phyloP scores from a whole-genome alignment of 1,284 basidiomycete genomes.

The Filobasidium uniguttulatum region DNA sequence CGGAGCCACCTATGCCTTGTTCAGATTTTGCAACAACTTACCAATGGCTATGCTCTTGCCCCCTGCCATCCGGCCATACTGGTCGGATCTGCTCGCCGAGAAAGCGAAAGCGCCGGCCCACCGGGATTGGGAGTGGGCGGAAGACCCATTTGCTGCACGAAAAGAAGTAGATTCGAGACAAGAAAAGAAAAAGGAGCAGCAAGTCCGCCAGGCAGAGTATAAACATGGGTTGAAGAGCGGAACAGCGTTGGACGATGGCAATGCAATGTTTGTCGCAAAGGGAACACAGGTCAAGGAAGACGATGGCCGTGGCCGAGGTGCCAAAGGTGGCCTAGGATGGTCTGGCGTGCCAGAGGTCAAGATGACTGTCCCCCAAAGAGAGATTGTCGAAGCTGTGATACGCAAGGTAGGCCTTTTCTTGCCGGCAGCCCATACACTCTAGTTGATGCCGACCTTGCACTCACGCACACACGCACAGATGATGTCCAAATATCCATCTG shows the following conservation, averaged over 20 bases:
- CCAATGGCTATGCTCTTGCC: conserved; percentile 66
- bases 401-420: conserved; percentile 64
- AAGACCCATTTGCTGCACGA: conserved; percentile 66
- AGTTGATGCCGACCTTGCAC: background rate
- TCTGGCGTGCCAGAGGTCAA: conserved; percentile 63
- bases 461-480: conserved; percentile 20
- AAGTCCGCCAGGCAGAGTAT: conserved; percentile 18
- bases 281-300: conserved; percentile 6
- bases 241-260: too few species aligned
- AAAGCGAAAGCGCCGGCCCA: conserved; percentile 56
- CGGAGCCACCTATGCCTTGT: conserved; percentile 74
- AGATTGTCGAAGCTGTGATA: conserved; percentile 68
- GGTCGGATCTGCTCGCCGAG: conserved; percentile 58
- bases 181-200: conserved; percentile 38
- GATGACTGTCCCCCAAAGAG: conserved; percentile 64
- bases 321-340: conserved; percentile 43
- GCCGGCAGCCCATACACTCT: conserved; percentile 15
- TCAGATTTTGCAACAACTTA: conserved; percentile 67
- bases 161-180: conserved; percentile 54
- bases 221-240: conserved; percentile 8
- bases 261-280: background rate
- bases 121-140: conserved; percentile 69
- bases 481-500: conserved; percentile 37
- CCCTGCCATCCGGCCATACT: conserved; percentile 67
- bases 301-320: conserved; percentile 18